Evolutionary conservation across 2,329 filamentous ascomycete genomes (phyloP), one percentile per base, ranked within the genome.

Genomic region (Neospermospora avenae): DNA sequence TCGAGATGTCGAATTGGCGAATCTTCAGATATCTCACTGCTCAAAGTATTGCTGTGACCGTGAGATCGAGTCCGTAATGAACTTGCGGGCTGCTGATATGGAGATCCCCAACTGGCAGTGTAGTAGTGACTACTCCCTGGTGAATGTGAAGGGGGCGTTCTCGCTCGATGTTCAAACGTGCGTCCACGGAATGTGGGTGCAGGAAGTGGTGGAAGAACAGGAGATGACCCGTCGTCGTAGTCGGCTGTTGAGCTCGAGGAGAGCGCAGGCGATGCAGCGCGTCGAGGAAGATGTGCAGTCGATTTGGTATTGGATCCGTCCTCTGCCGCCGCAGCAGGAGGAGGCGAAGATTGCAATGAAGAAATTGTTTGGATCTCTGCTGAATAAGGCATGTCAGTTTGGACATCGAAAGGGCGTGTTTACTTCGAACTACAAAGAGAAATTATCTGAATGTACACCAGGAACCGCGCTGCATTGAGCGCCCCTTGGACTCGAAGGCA

Each of bases 31-130:
- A 75, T 75, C 81, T 72, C 84, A 73, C 84, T 87, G 71, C 81
- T 82, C 65, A 79, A 77, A 67, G 82, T 84, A 63, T 78, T 75
- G 57, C 75, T 76, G 55, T 79, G 80, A 57, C 58, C 65, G 58
- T 68, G 63, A 2, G 66, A 68, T 25, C 57, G 61, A 18, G 61
- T 55, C 18, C 62, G 56, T 7, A 53, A 52, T 81, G 76, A 62
- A 80, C 75, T 48, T 59, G 83, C 88, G 13, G 87, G 82, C 63
- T 81, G 82, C 58, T 89, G 87, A 76, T 96, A 96, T 22, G 93
- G 93, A 57, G 92, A 96, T 59, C 93, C 93, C 92, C 93, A 96
- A 73, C 88, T 93, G 52, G 91, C 88, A 49, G 91, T 95, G 62
- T 81, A 80, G 73, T 83, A 85, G 63, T 72, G 63, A 70, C 70